A percentile compares a stretch with the other conserved stretches of the same genome.
These are phyloP conservation scores for Podaxis carcinomalis DNA, from an alignment of 768 basidiomycete species.

Conservation along the genomic window DNA sequence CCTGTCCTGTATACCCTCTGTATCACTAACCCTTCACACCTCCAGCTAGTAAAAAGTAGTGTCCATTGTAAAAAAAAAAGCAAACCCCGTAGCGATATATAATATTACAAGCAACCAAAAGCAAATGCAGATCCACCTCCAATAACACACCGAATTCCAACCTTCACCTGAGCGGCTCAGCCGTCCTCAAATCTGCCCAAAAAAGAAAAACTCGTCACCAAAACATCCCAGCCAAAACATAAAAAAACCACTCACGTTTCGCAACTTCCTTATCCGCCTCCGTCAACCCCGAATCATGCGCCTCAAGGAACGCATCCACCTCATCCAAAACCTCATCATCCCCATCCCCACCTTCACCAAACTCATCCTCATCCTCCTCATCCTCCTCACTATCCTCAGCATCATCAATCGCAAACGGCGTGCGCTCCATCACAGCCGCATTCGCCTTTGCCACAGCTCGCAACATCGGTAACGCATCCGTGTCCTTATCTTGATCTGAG, in stretches of 20 bases:
- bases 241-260: constrained; percentile 46
- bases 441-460: constrained; percentile 73
- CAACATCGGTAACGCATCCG: constrained; percentile 46
- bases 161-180: constrained; percentile 22
- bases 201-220: not conserved
- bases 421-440: constrained; percentile 86
- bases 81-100: not conserved
- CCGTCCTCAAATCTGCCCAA: constrained; percentile 22
- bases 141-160: not conserved
- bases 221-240: not conserved
- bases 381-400: constrained; percentile 55
- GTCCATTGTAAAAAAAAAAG: not conserved
- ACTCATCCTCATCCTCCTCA: constrained; percentile 78
- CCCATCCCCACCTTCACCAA: constrained; percentile 68
- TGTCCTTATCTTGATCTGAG: constrained; percentile 19
- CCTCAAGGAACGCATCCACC: constrained; percentile 63
- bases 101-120: not conserved
- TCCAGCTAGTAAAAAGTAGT: not conserved
- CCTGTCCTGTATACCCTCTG: not conserved
- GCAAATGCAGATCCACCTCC: not conserved
- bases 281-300: constrained; percentile 81
- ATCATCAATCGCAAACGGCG: constrained; percentile 96
- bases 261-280: constrained; percentile 77
- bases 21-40: not conserved
- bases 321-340: constrained; percentile 80